Base-by-base conservation (phyloP, 2,329 filamentous ascomycete genomes). In the Fusarium oligoseptatum region DNA sequence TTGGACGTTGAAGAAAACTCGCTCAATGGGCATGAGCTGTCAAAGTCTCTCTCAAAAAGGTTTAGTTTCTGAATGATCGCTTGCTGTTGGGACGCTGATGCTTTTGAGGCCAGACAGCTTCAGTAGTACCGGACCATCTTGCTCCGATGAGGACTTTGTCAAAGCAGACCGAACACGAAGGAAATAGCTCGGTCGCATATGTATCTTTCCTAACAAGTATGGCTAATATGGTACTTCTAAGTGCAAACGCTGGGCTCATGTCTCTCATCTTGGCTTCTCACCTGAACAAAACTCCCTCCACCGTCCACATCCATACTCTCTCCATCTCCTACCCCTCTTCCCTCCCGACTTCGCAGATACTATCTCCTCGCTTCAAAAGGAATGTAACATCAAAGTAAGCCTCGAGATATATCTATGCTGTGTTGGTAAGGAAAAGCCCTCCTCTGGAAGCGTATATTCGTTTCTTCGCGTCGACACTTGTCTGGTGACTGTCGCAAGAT, bases 361-460 rank as follows among this genome's bases (percentile, higher is more conserved):
- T 27, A 2, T 1, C 2, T 48, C 8, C 6, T 17, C 15, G 22
- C 43, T 48, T 17, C 8, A 11, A 17, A 3, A 48, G 5, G 14
- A 10, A 9, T 12, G 17, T 7, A 7, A n/a, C 10, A n/a, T 12
- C 8, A 0, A 32, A 32, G 0, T 3, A n/a, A 8, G 3, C 3
- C 15, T 29, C 2, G 3, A n/a, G 5, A 12, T 50, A 12, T 7
- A n/a, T 10, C 5, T 52, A 29, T n/a, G 5, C 3, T 52, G 3
- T 52, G 48, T 27, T 52, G 6, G 5, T 12, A 12, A n/a, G 12
- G 9, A 2, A 52, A 11, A 29, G 3, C 6, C 10, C 5, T n/a
- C 15, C 24, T 12, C 2, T 9, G 2, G 24, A n/a, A 29, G 24
- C 6, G 15, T 11, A 11, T 6, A 3, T 27, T 50, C 15, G 24